phyloP scores from a whole-genome alignment of 2,329 filamentous ascomycete genomes.

The Xylariaceae sp. region DNA sequence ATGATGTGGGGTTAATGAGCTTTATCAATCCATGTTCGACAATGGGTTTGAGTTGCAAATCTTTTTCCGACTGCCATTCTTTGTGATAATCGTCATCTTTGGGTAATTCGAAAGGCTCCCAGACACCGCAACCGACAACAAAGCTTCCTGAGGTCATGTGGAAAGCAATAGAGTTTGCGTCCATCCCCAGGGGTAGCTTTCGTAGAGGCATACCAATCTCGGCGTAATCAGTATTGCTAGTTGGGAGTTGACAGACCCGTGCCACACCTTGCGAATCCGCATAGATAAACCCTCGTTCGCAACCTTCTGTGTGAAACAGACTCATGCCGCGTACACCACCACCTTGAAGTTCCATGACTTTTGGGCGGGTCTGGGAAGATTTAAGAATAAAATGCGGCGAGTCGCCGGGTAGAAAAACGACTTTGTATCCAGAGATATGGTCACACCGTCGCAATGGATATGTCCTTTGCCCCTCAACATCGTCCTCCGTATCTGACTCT shows the following conservation, averaged over 20 bases:
- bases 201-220: constrained; percentile 72
- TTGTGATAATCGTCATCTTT: constrained; percentile 80
- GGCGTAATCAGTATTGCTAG: constrained; percentile 57
- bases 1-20: constrained; percentile 71
- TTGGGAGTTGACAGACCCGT: constrained; percentile 68
- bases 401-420: constrained; percentile 75
- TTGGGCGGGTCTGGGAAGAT: constrained; percentile 71
- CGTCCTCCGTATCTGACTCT: constrained; percentile 47
- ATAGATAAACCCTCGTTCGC: constrained; percentile 79
- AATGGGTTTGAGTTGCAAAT: constrained; percentile 58
- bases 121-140: constrained; percentile 65
- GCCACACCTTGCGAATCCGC: constrained; percentile 69
- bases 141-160: constrained; percentile 73
- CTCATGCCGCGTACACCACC: constrained; percentile 66
- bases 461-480: constrained; percentile 44
- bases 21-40: constrained; percentile 70
- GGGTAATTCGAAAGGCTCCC: constrained; percentile 73
- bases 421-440: constrained; percentile 72
- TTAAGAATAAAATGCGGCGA: constrained; percentile 81
- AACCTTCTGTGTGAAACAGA: constrained; percentile 70
- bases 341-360: constrained; percentile 68
- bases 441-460: constrained; percentile 54
- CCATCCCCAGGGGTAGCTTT: constrained; percentile 65
- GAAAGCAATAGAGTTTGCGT: constrained; percentile 70
- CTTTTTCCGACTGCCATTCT: constrained; percentile 74